These are phyloP conservation scores for Kodamaea neixiangensis DNA, from an alignment of 805 yeast species.

Conservation along the genomic window DNA sequence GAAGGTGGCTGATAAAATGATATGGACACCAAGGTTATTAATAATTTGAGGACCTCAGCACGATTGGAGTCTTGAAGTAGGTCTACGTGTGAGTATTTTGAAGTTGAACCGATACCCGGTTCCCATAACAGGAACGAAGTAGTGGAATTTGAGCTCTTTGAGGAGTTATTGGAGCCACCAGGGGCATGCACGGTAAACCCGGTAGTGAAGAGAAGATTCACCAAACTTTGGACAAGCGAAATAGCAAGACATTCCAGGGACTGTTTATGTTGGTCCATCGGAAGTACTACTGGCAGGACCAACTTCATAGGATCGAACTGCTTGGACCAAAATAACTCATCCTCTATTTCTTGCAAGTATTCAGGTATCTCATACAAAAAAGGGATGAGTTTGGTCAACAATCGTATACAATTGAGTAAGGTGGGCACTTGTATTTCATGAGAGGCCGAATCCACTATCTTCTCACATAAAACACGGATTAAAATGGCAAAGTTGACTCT, in stretches of 20 bases:
- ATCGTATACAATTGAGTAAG: conserved; percentile 60
- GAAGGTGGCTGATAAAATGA: conserved; percentile 2
- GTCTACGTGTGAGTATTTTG: neutral
- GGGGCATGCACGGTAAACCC: conserved; percentile 51
- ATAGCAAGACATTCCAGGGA: conserved; percentile 11
- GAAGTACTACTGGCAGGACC: neutral
- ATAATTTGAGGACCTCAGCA: conserved; percentile 1
- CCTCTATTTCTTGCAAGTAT: conserved; percentile 25
- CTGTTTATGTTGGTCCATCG: neutral
- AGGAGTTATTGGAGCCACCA: neutral
- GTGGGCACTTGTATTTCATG: neutral
- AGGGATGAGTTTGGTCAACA: conserved; percentile 68
- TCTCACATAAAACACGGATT: conserved; percentile 29
- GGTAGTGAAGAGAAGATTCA: conserved; percentile 53
- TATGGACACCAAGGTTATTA: neutral
- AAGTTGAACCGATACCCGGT: conserved; percentile 11
- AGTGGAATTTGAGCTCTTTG: neutral
- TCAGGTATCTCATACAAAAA: conserved; percentile 57
- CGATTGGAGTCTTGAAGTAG: neutral
- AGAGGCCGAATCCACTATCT: conserved; percentile 23
- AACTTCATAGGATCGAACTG: conserved; percentile 43
- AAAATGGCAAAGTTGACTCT: conserved; percentile 57
- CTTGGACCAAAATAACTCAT: conserved; percentile 33
- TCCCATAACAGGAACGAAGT: conserved; percentile 12
- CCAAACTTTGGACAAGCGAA: conserved; percentile 21